Evolutionary conservation across 257 asterid genomes (phyloP).

Genomic region (Solanum chilense): DNA sequence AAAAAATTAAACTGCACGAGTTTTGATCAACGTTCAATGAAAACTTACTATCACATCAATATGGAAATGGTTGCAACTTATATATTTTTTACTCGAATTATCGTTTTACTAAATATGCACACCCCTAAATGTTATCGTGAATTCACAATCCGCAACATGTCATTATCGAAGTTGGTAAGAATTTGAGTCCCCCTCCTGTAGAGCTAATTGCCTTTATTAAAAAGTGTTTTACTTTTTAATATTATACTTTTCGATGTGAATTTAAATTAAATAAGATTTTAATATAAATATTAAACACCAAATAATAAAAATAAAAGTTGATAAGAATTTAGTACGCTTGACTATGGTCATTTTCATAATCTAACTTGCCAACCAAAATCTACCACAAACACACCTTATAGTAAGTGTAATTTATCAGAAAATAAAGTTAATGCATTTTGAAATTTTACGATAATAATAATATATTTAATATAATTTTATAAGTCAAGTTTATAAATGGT

Average conservation of each 20-base stretch:
- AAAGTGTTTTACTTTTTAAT: too few relatives aligned
- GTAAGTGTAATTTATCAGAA: neutral
- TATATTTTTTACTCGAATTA: neutral
- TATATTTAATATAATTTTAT: accelerated
- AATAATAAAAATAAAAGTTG: neutral
- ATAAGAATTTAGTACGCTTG: neutral
- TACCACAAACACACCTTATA: neutral
- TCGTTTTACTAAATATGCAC: neutral
- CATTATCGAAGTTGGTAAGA: neutral
- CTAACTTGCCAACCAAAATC: neutral
- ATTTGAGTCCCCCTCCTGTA: too few relatives aligned
- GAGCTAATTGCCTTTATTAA: too few relatives aligned
- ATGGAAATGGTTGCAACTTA: accelerated
- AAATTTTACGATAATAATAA: neutral
- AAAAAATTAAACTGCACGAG: accelerated
- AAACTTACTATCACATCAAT: neutral
- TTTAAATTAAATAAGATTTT: too few relatives aligned
- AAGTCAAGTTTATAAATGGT: too few relatives aligned
- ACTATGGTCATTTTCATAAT: neutral
- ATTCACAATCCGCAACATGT: too few relatives aligned
- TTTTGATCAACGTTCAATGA: accelerated
- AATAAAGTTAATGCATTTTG: accelerated
- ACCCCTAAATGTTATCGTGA: too few relatives aligned
- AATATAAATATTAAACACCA: too few relatives aligned
- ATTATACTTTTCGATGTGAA: too few relatives aligned